Evolutionary conservation across 495 filamentous ascomycete genomes (phyloP), one percentile per base, ranked within the genome.

Genomic region (Neurospora pannonica): DNA sequence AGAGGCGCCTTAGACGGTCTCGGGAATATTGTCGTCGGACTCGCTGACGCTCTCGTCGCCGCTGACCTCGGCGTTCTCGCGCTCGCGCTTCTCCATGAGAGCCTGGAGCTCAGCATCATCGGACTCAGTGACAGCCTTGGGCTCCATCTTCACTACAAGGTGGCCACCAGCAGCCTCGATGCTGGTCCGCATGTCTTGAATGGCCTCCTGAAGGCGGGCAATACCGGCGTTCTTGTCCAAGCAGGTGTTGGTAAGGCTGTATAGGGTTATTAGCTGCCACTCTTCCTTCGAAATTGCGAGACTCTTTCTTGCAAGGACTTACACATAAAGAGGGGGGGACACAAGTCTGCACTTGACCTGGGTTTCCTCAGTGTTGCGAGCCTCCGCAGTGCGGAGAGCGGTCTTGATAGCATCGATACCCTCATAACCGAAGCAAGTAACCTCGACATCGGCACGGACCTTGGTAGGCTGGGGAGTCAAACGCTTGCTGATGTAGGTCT

Each of bases 281-380:
- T 31, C 15, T 19, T 17, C 1, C 28, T 67, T 67, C 15, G 19
- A 19, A 4, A 36, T 8, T 67, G 54, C 7, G 6, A 54, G n/a
- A 37, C 17, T 17, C 38, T 43, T 46, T 28, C 54, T 34, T 71
- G 24, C 38, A 79, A 84, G 73, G 48, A 77, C 80, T 75, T 79
- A 81, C 80, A 98, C 96, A 81, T 98, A 99, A 38, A 98, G 90
- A 28, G 96, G 96, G 39, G 96, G 96, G 7, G 93, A 94, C 10
- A 99, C 97, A 36, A 99, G 91, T 82, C 95, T 93, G 81, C 98
- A 96, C 85, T 97, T 99, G 82, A 99, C 94, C 84, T 96, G 93
- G 76, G 89, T 94, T 46, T 97, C 94, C 67, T 87, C 84, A 38
- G 93, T 97, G 86, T 96, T 97, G 78, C 91, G 89, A 71, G 91